Base-by-base conservation (phyloP, 83 land plant species). In the Picea abies region DNA sequence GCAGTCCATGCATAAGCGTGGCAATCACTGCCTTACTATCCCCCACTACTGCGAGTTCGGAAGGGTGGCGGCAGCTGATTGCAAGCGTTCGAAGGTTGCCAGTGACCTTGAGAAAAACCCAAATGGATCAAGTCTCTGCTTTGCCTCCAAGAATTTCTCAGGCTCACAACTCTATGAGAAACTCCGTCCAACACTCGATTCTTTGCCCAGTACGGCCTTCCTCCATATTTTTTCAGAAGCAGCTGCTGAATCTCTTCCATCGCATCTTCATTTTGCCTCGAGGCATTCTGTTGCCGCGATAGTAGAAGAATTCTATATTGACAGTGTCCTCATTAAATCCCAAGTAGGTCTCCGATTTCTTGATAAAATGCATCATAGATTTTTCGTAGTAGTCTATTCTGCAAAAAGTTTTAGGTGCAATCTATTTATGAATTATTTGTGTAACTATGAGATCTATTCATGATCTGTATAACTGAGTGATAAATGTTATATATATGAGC, bases 221-320 rank as follows among this genome's bases (percentile, higher is more conserved):
- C n/a, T n/a, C n/a, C n/a, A n/a, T n/a, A n/a, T n/a, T n/a, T n/a
- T n/a, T n/a, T n/a, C n/a, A n/a, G n/a, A 12, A 69, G 60, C 61
- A 87, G 49, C 35, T 87, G 89, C 41, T 87, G 88, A 8, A 87
- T 84, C 84, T 87, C 89, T 39, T 87, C 89, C 39, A 82, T 77
- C 1, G 82, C 63, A 47, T 87, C 88, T 68, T 85, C 82, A 61
- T 87, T 71, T 14, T 82, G 67, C 61, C 65, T 63, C 17, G 65
- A 12, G 65, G n/a, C 17, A 63, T 85, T 75, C n/a, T 76, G 52
- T 47, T 87, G 89, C 0, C 62, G 4, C 88, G 79, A 82, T 85
- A 85, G 76, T 85, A 82, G 22, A 41, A 39, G 76, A 87, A 65
- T 26, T 87, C 88, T 65, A 87, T 56, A 62, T 77, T 78, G 14